A percentile compares a stretch with the other conserved stretches of the same genome.
Evolutionary conservation across 2,329 filamentous ascomycete species (phyloP).

Genomic region (Diaporthe citrichinensis): DNA sequence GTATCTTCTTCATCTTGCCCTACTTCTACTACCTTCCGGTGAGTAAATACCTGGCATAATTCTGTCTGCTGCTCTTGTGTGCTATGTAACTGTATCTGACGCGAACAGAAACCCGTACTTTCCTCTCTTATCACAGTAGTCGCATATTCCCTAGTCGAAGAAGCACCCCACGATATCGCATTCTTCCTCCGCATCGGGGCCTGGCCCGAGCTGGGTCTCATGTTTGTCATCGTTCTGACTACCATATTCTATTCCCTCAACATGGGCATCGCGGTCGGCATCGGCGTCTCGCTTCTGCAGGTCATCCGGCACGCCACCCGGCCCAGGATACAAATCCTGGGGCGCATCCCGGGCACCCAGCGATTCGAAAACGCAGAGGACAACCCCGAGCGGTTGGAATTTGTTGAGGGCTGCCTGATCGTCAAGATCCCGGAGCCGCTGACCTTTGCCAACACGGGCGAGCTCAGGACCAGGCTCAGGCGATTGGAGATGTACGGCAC

Average conservation of each 20-base stretch:
- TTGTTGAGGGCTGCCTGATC: constrained; percentile 92
- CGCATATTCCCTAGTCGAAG: constrained; percentile 93
- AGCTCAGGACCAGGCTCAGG: constrained; percentile 85
- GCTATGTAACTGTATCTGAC: constrained; percentile 2
- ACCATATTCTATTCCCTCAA: constrained; percentile 97
- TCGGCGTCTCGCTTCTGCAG: constrained; percentile 89
- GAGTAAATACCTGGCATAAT: constrained; percentile 56
- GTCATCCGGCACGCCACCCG: constrained; percentile 93
- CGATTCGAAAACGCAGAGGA: constrained; percentile 89
- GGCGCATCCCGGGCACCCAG: constrained; percentile 86
- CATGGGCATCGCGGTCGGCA: constrained; percentile 92
- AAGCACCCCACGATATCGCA: constrained; percentile 90
- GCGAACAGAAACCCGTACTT: constrained; percentile 86
- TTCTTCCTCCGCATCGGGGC: constrained; percentile 92
- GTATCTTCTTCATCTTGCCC: constrained; percentile 85
- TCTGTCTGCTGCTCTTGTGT: constrained; percentile 30
- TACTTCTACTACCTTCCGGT: constrained; percentile 98
- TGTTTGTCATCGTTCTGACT: constrained; percentile 89
- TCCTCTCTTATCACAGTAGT: constrained; percentile 96
- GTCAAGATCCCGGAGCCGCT: constrained; percentile 98
- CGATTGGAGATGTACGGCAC: constrained; percentile 94
- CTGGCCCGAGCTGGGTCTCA: constrained; percentile 87
- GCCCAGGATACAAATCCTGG: constrained; percentile 95
- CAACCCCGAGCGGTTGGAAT: constrained; percentile 81
- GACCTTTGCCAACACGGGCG: constrained; percentile 96